Evolutionary conservation across 306 rosid genomes (phyloP), one percentile per base, ranked within the genome.

Genomic region (Trichosanthes cucumerina): DNA sequence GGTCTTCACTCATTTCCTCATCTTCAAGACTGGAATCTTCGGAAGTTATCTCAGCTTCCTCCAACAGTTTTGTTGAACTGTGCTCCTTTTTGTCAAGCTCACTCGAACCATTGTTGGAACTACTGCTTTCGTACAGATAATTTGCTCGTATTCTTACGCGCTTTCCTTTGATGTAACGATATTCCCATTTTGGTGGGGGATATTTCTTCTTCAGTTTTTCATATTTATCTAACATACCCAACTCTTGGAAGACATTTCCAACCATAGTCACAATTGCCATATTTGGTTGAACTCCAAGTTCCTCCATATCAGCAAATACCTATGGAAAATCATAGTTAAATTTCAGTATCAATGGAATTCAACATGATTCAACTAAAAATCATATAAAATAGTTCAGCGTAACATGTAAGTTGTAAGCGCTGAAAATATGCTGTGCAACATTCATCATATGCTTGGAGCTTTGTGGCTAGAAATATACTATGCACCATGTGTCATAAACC

Each of bases 241-340:
- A 85, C 85, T 92, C 87, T 82, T 85, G 83, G 88, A 96, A 92
- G 84, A 84, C 91, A 46, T 90, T 83, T 59, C 98, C 99, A 70
- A 90, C 80, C 90, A 82, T 88, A 11, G 87, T 43, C 50, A 92
- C 96, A 72, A 79, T 85, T 26, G 88, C 50, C 78, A 64, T 69
- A 81, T 80, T 84, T 69, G 97, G 99, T 81, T 81, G 89, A 74
- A 92, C 71, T 58, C 89, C 86, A 54, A 95, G 99, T 86, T 95
- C 97, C 82, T 95, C 99, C 97, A 95, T 91, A 89, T 95, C 97
- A 34, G 93, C 99, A 88, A 95, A 95, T 85, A 91, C 75, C 99
- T 95, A 83, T 39, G 73, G 23, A 18, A 47, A 78, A 36, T 54
- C 43, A 28, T 33, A 73, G 26, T 73, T 15, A 26, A 28, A 73